These are phyloP conservation scores for Mucor piriformis DNA, from an alignment of 371 early-diverging fungal species.

Conservation along the genomic window DNA sequence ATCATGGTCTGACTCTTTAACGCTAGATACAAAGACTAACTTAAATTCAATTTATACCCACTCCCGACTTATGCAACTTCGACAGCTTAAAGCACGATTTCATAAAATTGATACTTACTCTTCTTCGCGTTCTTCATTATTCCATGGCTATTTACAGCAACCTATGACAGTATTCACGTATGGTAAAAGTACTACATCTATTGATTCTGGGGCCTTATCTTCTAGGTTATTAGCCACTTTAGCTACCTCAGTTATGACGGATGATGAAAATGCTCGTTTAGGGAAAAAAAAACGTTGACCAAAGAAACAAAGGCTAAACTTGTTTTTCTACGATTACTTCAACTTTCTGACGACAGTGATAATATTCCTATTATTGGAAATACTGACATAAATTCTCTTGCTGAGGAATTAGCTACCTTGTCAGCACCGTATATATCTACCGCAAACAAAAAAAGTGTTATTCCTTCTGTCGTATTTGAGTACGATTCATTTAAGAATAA, in stretches of 20 bases:
- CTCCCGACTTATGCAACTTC: conserved; percentile 13
- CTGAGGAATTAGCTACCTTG: conserved; percentile 16
- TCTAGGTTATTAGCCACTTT: not conserved
- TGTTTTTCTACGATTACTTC: not conserved
- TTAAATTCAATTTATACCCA: not conserved
- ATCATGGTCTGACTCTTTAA: not conserved
- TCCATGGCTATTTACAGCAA: conserved; percentile 6
- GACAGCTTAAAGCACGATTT: conserved; percentile 8
- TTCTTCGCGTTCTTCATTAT: conserved; percentile 6
- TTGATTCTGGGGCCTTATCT: not conserved
- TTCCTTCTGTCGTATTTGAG: no score
- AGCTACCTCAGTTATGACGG: not conserved
- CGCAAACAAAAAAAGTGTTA: conserved; percentile 18
- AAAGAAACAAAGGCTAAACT: not conserved
- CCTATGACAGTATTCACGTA: conserved; percentile 4
- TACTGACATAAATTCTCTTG: conserved; percentile 13
- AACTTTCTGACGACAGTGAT: not conserved
- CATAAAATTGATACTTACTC: conserved; percentile 11
- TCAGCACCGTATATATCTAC: conserved; percentile 10
- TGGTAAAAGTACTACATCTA: not conserved
- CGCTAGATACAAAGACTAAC: not conserved
- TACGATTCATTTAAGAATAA: no score
- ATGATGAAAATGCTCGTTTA: conserved; percentile 1
- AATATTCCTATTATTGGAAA: conserved; percentile 3
- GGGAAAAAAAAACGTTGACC: not conserved